Evolutionary conservation across 2,329 filamentous ascomycete genomes (phyloP).

Genomic region (Metarhizium robertsii): DNA sequence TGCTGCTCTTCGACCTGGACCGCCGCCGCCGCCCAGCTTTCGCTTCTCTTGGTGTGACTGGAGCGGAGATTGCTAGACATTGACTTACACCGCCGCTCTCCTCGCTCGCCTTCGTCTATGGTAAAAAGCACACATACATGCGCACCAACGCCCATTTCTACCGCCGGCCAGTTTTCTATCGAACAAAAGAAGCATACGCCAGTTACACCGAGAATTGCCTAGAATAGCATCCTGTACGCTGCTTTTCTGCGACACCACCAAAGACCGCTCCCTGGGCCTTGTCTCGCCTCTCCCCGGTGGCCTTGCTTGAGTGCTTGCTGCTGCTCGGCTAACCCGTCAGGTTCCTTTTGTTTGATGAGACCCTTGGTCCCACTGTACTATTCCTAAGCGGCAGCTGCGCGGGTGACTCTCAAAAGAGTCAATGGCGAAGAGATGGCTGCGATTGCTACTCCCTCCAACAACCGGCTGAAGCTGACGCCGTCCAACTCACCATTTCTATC

Average conservation of each 20-base stretch:
- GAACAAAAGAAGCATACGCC: neutral
- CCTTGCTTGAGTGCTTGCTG: neutral
- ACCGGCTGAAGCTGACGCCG: slow-evolving; percentile 61
- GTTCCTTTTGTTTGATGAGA: neutral
- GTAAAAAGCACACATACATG: neutral
- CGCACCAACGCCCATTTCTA: neutral
- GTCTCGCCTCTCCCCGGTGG: neutral
- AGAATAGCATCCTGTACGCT: neutral
- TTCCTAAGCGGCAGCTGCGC: neutral
- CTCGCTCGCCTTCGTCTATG: neutral
- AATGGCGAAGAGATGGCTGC: slow-evolving; percentile 51
- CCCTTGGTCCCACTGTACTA: neutral
- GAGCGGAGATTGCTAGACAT: slow-evolving; percentile 2
- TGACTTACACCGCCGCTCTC: slow-evolving; percentile 7
- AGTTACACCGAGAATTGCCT: neutral
- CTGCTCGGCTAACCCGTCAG: neutral
- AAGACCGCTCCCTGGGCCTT: neutral
- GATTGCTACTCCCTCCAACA: slow-evolving; percentile 39
- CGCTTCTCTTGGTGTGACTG: neutral
- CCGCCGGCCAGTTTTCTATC: neutral
- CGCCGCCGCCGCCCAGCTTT: neutral
- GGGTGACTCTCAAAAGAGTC: slow-evolving; percentile 16
- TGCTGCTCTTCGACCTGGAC: neutral
- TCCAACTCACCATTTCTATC: slow-evolving; percentile 64
- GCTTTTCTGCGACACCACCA: neutral